Conservation (phyloP, 2,329 filamentous ascomycete species). For the Fusarium liriodendri region DNA sequence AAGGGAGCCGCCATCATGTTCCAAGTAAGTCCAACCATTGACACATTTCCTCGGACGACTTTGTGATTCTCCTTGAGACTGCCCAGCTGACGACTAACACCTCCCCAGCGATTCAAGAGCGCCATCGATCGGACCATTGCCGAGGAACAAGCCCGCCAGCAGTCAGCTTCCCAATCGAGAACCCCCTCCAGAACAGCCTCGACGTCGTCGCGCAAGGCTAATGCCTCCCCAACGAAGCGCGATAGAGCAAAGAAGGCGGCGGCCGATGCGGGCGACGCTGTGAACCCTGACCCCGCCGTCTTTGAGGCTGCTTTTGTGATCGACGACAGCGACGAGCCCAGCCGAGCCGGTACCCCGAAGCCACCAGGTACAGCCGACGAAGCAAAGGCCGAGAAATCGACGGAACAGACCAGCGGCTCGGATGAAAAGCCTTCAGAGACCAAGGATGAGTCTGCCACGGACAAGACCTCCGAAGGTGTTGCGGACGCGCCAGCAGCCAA, state of each 20-base stretch:
- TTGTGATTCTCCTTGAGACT: neutral
- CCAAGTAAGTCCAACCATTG: conserved; percentile 42
- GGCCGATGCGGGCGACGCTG: conserved; percentile 52
- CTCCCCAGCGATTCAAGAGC: conserved; percentile 79
- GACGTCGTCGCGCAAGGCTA: conserved; percentile 55
- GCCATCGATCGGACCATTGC: conserved; percentile 89
- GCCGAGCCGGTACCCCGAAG: conserved; percentile 69
- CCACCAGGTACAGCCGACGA: conserved; percentile 53
- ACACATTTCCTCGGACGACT: neutral
- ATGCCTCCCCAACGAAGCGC: conserved; percentile 45
- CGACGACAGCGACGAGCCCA: conserved; percentile 81
- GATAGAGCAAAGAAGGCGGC: conserved; percentile 55
- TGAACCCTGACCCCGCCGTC: conserved; percentile 83
- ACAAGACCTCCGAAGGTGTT: conserved; percentile 35
- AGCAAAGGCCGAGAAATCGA: conserved; percentile 37
- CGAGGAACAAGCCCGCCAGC: conserved; percentile 88
- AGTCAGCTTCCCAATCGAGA: conserved; percentile 60
- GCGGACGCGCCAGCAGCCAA: conserved; percentile 24
- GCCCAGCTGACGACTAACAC: neutral
- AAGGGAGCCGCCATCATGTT: conserved; percentile 45
- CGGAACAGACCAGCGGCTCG: conserved; percentile 26
- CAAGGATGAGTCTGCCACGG: conserved; percentile 33
- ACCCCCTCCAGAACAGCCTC: conserved; percentile 54
- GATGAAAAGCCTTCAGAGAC: conserved; percentile 29
- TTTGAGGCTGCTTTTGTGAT: conserved; percentile 90